Base-by-base conservation (phyloP, 2,329 filamentous ascomycete species). In the Aspergillus transmontanensis region DNA sequence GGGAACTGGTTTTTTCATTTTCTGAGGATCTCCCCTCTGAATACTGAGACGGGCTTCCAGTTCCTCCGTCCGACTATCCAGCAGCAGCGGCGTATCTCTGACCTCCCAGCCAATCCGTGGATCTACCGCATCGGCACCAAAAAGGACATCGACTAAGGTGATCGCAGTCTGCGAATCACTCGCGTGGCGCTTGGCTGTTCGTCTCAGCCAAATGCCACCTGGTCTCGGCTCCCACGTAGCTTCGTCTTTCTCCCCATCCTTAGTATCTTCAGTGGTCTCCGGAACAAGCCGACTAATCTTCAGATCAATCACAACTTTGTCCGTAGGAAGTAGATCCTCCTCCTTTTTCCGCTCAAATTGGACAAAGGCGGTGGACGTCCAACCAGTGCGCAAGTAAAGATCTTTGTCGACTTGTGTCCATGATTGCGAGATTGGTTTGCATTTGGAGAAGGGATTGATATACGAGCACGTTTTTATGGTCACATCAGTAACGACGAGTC, bases 371-470 rank as follows among this genome's bases (percentile, higher is more conserved):
- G 86, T 91, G 32, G 87, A 87, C 50, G 91, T 84, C 87, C 92
- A 92, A 58, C 88, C 86, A 63, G 86, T 87, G 65, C 87, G 87
- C 21, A 97, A 85, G 75, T 93, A 95, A 0, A 97, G 85, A 74
- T 97, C 93, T 80, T 97, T 97, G 68, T 96, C 91, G 66, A 97
- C 83, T 56, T 91, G 90, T 70, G 92, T 89, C 94, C 94, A 97
- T 61, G 86, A 82, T 50, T 87, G 81, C 43, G 84, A 78, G 72
- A 95, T 90, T 66, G 95, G 86, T 66, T 88, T 88, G 80, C 92
- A 96, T 51, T 86, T 90, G 4, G 90, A 90, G 63, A 94, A 90
- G 34, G 86, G 74, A 74, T 94, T 95, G 58, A 95, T 71, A 14
- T 85, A 85, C 10, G 90, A 92, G 79, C 94, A 97, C 58, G 85